Conservation (phyloP, 225 moss, liverwort and hornwort genomes). For the Physcomitrellopsis africana region DNA sequence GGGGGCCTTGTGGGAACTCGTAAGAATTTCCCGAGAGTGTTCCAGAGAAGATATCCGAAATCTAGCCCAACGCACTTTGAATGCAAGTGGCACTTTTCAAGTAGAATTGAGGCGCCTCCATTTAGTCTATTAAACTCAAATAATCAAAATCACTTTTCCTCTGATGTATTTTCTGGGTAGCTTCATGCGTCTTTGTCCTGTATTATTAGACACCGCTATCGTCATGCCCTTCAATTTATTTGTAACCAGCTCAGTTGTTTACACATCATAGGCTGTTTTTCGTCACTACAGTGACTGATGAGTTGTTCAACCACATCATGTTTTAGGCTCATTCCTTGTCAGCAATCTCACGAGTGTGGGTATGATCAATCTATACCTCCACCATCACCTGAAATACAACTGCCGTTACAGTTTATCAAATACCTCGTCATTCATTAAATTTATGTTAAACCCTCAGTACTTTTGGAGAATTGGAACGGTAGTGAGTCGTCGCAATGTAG, state of each 20-base stretch:
- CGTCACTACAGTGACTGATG: slow-evolving; percentile 10
- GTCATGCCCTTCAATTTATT: not conserved
- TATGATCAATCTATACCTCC: not conserved
- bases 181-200: slow-evolving; percentile 23
- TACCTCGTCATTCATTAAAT: too few species aligned
- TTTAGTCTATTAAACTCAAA: slow-evolving; percentile 54
- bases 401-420: too few species aligned
- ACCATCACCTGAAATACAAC: not conserved
- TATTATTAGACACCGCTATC: slow-evolving; percentile 26
- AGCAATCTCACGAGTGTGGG: not conserved
- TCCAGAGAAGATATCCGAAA: slow-evolving; percentile 98
- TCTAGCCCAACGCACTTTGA: slow-evolving; percentile 93
- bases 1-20: slow-evolving; percentile 92
- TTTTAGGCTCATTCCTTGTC: not conserved
- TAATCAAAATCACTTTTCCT: slow-evolving; percentile 25
- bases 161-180: slow-evolving; percentile 7
- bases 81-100: slow-evolving; percentile 86
- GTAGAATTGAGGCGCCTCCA: slow-evolving; percentile 90
- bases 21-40: slow-evolving; percentile 94
- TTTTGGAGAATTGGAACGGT: too few species aligned
- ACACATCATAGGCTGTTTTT: slow-evolving; percentile 4
- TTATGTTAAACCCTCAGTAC: too few species aligned
- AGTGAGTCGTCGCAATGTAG: too few species aligned
- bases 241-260: slow-evolving; percentile 24
- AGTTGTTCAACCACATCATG: not conserved